Evolutionary conservation across 495 filamentous ascomycete species (phyloP).

Genomic region (Daldinia grandis): DNA sequence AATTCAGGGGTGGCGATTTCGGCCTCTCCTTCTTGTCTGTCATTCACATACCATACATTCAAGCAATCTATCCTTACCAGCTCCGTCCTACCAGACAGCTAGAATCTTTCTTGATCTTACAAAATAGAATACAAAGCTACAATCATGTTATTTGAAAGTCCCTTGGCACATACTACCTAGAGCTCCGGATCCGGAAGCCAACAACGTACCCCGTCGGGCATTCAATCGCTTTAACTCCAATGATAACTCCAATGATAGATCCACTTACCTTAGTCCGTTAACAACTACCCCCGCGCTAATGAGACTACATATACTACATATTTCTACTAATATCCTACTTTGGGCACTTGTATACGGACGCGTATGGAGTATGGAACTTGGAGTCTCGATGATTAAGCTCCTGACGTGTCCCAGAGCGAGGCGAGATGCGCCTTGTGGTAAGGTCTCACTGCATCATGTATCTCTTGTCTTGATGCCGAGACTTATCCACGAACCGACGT

Average conservation of each 20-base stretch:
- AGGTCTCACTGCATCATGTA: conserved; percentile 44
- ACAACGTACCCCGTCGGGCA: background rate
- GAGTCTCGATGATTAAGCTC: conserved; percentile 36
- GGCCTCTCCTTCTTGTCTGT: conserved; percentile 28
- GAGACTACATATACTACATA: background rate
- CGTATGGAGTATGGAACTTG: conserved; percentile 17
- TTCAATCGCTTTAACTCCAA: conserved; percentile 2
- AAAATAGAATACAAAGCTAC: conserved; percentile 11
- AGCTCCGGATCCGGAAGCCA: conserved; percentile 7
- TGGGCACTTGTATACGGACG: conserved; percentile 12
- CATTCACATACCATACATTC: conserved; percentile 13
- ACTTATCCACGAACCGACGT: conserved; percentile 40
- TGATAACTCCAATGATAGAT: background rate
- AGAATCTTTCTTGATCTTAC: conserved; percentile 5
- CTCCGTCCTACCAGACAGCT: conserved; percentile 3
- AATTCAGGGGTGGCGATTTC: conserved; percentile 40
- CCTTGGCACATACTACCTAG: conserved; percentile 4
- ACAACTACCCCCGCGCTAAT: conserved; percentile 10
- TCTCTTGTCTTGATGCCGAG: conserved; percentile 35
- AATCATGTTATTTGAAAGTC: conserved; percentile 2
- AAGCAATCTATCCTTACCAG: conserved; percentile 18
- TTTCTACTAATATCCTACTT: conserved; percentile 11
- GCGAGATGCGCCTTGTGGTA: conserved; percentile 37
- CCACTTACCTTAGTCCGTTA: conserved; percentile 7
- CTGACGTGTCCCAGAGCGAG: conserved; percentile 38